phyloP scores from a whole-genome alignment of 176 grass and related monocot genomes.

The Luzula sylvatica region DNA sequence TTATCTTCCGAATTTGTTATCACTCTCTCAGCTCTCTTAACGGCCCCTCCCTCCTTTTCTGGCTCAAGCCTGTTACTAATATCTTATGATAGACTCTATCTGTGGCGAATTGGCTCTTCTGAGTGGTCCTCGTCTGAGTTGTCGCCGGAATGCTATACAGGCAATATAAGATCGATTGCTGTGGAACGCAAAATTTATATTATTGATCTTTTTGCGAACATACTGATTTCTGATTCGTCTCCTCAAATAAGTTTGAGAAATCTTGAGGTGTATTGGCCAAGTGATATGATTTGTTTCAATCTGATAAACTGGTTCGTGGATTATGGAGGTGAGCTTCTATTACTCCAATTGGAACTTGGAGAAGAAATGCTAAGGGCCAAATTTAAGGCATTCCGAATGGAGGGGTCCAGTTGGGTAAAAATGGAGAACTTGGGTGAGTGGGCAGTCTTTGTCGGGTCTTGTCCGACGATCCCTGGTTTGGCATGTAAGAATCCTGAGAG shows the following conservation, averaged over 20 bases:
- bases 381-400: background rate
- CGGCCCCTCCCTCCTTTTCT: background rate
- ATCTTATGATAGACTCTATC: background rate
- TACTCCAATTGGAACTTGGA: background rate
- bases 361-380: background rate
- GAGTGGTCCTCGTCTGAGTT: background rate
- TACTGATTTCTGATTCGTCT: conserved; percentile 1
- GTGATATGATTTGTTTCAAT: background rate
- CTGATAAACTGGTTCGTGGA: conserved; percentile 14
- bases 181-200: background rate
- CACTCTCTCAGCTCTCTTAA: no score
- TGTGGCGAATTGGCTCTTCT: background rate
- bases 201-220: background rate
- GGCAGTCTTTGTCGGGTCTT: conserved; percentile 1
- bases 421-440: conserved; percentile 1
- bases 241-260: conserved; percentile 7
- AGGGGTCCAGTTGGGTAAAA: conserved; percentile 12
- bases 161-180: background rate
- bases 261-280: background rate
- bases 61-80: background rate
- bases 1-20: background rate
- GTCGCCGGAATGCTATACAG: background rate
- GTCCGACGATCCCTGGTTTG: background rate
- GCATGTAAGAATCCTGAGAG: conserved; percentile 8
- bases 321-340: conserved; percentile 7